Base-by-base conservation (phyloP, 192 early-diverging fungal species). In the Backusella liffmaniae region DNA sequence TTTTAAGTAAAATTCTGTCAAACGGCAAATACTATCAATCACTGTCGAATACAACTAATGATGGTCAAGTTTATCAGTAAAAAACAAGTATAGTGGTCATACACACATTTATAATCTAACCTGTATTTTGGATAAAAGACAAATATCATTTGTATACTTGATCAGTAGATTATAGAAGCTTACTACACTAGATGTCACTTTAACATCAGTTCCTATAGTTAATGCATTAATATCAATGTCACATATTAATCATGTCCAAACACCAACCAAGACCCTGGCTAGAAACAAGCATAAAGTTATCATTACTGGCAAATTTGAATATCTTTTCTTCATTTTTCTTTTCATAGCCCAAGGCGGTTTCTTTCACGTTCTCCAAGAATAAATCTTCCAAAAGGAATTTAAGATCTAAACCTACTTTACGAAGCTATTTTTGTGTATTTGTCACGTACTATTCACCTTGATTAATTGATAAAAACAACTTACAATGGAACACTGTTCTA, bases 331-430 rank as follows among this genome's bases (percentile, higher is more conserved):
- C 76, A 67, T 88, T 90, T 5, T 88, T 81, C 4, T 83, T 77
- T 66, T 95, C 87, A 79, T 95, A 94, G 35, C 85, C 86, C 26
- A 90, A 82, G 53, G 97, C 91, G 8, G 91, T 89, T 53, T 84
- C 81, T 34, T 89, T 88, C 36, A 96, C 69, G 69, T 96, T 95
- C 0, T 90, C 87, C 73, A 92, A 84, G 73, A 98, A 90, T 53
- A 95, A 80, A 37, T 93, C 86, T 42, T 95, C 94, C 67, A 98
- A 80, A 70, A 96, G 86, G 72, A 96, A 95, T 36, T 88, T 88
- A 37, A 97, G 77, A 79, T 98, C 95, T 16, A 98, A 80, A 6
- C 97, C 97, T 26, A 92, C 90, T 26, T 96, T 92, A 23, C 90
- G 85, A 41, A 98, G 87, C 93, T 94, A 78, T 39, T n/a, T 46